These are phyloP conservation scores for Wickerhamomyces sp. DNA, from an alignment of 1,139 yeast genomes.

Conservation along the genomic window DNA sequence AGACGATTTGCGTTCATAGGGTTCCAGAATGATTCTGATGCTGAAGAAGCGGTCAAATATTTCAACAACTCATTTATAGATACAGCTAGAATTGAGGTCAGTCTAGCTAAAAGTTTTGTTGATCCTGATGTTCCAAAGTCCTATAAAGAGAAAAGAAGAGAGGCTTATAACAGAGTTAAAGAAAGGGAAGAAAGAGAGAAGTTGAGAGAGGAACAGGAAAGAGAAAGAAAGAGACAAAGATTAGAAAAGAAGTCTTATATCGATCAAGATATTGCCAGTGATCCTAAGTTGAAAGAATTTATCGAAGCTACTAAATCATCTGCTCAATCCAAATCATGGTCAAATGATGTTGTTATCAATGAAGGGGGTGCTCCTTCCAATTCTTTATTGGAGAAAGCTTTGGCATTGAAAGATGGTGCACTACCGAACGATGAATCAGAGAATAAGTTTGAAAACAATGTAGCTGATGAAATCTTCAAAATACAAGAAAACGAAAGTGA, in stretches of 20 bases:
- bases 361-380: slow-evolving; percentile 42
- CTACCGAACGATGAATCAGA: slow-evolving; percentile 10
- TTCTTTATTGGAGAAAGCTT: slow-evolving; percentile 32
- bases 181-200: slow-evolving; percentile 49
- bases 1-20: slow-evolving; percentile 95
- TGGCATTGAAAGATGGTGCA: slow-evolving; percentile 28
- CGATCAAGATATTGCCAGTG: slow-evolving; percentile 54
- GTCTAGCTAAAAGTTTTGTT: slow-evolving; percentile 77
- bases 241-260: slow-evolving; percentile 29
- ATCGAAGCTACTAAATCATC: slow-evolving; percentile 81
- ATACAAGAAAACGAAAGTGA: slow-evolving; percentile 51
- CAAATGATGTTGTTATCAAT: slow-evolving; percentile 61
- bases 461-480: slow-evolving; percentile 27
- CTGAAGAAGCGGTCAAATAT: slow-evolving; percentile 69
- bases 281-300: slow-evolving; percentile 73
- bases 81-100: slow-evolving; percentile 75
- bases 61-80: slow-evolving; percentile 79
- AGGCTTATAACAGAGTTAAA: slow-evolving; percentile 47
- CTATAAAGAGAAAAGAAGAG: slow-evolving; percentile 56
- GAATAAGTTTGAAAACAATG: slow-evolving; percentile 18
- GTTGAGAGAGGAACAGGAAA: slow-evolving; percentile 37
- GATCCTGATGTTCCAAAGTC: slow-evolving; percentile 80
- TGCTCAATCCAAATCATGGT: slow-evolving; percentile 39
- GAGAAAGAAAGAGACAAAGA: slow-evolving; percentile 25
- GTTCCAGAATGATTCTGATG: slow-evolving; percentile 65